Evolutionary conservation across 495 filamentous ascomycete species (phyloP), one percentile per base, ranked within the genome.

Genomic region (Aspergillus baeticus): DNA sequence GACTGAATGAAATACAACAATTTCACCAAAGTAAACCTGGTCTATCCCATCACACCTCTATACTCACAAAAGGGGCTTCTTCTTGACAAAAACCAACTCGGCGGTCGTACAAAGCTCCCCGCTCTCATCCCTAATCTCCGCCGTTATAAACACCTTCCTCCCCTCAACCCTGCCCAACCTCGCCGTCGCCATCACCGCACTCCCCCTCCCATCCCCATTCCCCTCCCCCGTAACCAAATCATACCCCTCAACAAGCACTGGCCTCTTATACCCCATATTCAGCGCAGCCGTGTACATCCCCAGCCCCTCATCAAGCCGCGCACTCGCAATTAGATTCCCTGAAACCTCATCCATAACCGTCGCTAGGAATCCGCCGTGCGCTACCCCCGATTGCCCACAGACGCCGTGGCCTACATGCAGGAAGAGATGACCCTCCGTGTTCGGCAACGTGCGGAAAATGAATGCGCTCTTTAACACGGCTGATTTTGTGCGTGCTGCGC

Each of bases 61-160:
- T 1, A 6, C 10, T 23, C 22, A 51, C 36, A 14, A 51, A 38
- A 34, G 14, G 17, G 34, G 43, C 35, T n/a, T 50, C 54, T 50
- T 49, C 22, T 48, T 57, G n/a, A 57, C 54, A 49, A 56, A 58
- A 39, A 59, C 22, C 34, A 35, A 42, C 49, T 54, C 49, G 0
- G 56, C 49, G 39, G 42, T 59, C 23, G 48, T 59, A 54, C 50
- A 59, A 8, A 54, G 42, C 1, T 17, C 49, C 22, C 56, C 56
- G 0, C 31, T 33, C 56, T 18, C 20, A 54, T 59, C 50, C 43
- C 50, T 31, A 33, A 59, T 33, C 26, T 22, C 31, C 50, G 38
- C 42, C 34, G 39, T 34, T 48, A 59, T 38, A 49, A 59, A 54
- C 22, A 59, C 50, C 56, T 59, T 59, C 49, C 56, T 47, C 42